These are phyloP conservation scores for Acanthamoeba culbertsoni DNA, from an alignment of 208 protist species.

Conservation along the genomic window DNA sequence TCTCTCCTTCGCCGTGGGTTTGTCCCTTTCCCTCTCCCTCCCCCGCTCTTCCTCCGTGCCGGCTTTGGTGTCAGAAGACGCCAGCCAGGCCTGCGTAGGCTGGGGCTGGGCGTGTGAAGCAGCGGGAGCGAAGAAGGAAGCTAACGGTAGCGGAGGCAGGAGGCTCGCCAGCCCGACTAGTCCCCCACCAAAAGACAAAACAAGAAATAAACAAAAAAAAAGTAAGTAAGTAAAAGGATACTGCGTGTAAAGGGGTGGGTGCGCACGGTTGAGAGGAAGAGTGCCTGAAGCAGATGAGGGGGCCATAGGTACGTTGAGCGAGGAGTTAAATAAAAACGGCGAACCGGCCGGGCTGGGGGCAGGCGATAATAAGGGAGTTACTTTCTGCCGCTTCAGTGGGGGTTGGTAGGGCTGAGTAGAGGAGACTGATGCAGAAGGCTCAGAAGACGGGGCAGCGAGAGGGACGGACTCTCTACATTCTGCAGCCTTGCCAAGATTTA, in stretches of 20 bases:
- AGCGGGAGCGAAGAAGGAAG: background rate
- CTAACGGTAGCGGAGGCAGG: background rate
- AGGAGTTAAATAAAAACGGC: background rate
- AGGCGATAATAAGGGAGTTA: background rate
- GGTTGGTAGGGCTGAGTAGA: background rate
- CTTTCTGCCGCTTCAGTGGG: background rate
- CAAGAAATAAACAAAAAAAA: background rate
- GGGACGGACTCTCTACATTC: constrained; percentile 25
- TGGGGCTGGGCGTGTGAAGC: no score
- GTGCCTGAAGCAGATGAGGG: background rate
- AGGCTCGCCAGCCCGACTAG: background rate
- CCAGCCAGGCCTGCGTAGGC: background rate
- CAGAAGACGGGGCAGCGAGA: background rate
- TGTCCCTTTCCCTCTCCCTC: background rate
- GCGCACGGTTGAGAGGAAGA: background rate
- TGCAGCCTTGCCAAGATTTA: background rate
- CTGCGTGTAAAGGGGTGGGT: background rate
- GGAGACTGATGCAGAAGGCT: background rate
- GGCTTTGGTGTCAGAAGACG: background rate
- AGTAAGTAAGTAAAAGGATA: no score
- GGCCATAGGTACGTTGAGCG: background rate
- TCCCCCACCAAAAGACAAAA: background rate
- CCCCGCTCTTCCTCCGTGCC: background rate
- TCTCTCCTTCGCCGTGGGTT: no score
- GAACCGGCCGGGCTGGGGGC: background rate